Conservation (phyloP, 2,329 filamentous ascomycete genomes). For the Aureobasidium sp. region DNA sequence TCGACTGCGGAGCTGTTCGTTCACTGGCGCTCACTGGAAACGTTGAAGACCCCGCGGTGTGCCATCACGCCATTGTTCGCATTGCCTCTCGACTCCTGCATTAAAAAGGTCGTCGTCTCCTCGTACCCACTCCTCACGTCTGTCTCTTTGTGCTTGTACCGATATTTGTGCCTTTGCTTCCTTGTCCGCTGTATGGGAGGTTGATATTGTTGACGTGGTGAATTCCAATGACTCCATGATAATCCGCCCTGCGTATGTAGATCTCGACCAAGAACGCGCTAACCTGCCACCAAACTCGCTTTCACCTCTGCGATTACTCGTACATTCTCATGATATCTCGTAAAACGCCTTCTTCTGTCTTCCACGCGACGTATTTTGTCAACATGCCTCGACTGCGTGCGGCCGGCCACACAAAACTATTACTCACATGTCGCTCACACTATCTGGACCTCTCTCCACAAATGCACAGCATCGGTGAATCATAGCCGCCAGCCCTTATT, state of each 20-base stretch:
- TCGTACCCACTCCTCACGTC: not conserved
- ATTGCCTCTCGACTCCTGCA: not conserved
- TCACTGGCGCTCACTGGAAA: not conserved
- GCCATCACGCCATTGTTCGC: slow-evolving; percentile 3
- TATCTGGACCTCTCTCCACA: slow-evolving; percentile 10
- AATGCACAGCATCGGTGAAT: slow-evolving; percentile 1
- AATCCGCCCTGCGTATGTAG: not conserved
- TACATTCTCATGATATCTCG: not conserved
- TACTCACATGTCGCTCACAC: not conserved
- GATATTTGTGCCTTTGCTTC: too few species aligned
- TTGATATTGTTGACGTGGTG: slow-evolving; percentile 6
- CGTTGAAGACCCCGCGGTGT: not conserved
- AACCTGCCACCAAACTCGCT: slow-evolving; percentile 1
- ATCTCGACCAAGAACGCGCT: slow-evolving; percentile 3
- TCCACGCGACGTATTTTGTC: not conserved
- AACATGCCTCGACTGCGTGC: not conserved
- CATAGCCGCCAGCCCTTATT: not conserved
- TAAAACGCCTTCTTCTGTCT: not conserved
- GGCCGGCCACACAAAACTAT: not conserved
- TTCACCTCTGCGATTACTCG: slow-evolving; percentile 6
- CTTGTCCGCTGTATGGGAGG: not conserved
- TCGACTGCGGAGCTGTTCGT: not conserved
- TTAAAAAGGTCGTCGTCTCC: not conserved
- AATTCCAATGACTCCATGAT: not conserved
- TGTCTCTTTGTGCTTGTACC: not conserved